phyloP scores from a whole-genome alignment of 805 yeast species.

The Cephaloascus fragrans region DNA sequence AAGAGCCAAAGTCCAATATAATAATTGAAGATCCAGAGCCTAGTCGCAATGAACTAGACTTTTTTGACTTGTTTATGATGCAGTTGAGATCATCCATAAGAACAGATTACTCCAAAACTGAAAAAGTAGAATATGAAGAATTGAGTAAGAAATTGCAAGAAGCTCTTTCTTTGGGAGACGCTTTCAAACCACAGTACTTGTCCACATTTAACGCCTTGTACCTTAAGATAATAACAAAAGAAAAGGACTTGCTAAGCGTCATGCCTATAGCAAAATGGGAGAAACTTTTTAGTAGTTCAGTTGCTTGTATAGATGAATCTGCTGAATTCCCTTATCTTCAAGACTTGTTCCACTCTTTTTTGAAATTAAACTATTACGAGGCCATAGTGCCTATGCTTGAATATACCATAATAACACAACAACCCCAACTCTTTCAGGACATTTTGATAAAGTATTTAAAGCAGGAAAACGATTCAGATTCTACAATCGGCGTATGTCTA shows the following conservation, averaged over 20 bases:
- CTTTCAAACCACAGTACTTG: neutral
- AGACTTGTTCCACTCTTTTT: neutral
- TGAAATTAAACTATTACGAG: neutral
- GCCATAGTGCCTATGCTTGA: neutral
- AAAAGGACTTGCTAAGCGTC: neutral
- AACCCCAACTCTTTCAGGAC: neutral
- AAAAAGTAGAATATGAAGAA: neutral
- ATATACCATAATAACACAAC: neutral
- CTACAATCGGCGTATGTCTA: neutral
- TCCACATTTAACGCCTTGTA: neutral
- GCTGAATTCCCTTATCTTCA: neutral
- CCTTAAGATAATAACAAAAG: too few relatives aligned
- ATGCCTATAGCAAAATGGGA: neutral
- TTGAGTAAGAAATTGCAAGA: neutral
- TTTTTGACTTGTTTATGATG: too few relatives aligned
- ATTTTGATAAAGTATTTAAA: neutral
- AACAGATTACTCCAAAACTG: neutral
- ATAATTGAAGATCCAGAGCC: neutral
- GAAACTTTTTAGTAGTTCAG: neutral
- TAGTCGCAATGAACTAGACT: neutral
- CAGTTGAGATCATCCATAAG: too few relatives aligned
- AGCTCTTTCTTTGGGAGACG: neutral
- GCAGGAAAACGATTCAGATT: neutral
- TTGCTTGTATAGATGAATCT: neutral
- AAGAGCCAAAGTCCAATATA: neutral